Conservation (phyloP, 2,329 filamentous ascomycete genomes). For the Uncinocarpus reesii region DNA sequence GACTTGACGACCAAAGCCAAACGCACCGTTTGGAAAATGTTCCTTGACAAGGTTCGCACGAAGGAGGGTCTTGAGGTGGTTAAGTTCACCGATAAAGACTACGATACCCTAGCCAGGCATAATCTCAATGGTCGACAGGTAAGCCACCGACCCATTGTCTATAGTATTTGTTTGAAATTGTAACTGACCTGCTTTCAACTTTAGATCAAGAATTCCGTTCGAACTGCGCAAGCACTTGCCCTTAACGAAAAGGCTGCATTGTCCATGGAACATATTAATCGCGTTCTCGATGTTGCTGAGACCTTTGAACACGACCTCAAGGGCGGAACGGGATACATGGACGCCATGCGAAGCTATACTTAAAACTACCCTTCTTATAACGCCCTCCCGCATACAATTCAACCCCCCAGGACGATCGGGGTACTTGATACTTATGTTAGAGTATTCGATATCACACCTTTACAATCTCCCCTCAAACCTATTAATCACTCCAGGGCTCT, state of each 20-base stretch:
- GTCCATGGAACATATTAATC: slow-evolving; percentile 66
- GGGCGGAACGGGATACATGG: slow-evolving; percentile 67
- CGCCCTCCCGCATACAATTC: not conserved
- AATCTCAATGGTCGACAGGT: slow-evolving; percentile 60
- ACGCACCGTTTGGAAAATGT: slow-evolving; percentile 72
- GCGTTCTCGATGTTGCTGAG: slow-evolving; percentile 74
- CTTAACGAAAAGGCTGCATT: slow-evolving; percentile 62
- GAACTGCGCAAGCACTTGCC: slow-evolving; percentile 72
- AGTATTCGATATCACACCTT: not conserved
- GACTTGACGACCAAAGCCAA: slow-evolving; percentile 62
- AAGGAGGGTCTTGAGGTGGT: slow-evolving; percentile 49
- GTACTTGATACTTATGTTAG: not conserved
- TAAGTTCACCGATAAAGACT: slow-evolving; percentile 50
- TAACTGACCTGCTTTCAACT: slow-evolving; percentile 2
- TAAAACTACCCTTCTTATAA: slow-evolving; percentile 18
- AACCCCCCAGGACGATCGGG: not conserved
- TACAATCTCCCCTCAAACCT: slow-evolving; percentile 5
- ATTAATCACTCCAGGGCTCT: not conserved
- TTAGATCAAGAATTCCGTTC: slow-evolving; percentile 80
- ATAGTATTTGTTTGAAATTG: not conserved
- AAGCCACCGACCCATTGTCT: slow-evolving; percentile 20
- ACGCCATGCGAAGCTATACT: slow-evolving; percentile 71
- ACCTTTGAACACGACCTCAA: slow-evolving; percentile 75
- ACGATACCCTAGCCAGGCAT: slow-evolving; percentile 54
- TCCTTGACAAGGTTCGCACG: slow-evolving; percentile 60